Conservation (phyloP, 2,329 filamentous ascomycete species). For the Phyllachora maydis region DNA sequence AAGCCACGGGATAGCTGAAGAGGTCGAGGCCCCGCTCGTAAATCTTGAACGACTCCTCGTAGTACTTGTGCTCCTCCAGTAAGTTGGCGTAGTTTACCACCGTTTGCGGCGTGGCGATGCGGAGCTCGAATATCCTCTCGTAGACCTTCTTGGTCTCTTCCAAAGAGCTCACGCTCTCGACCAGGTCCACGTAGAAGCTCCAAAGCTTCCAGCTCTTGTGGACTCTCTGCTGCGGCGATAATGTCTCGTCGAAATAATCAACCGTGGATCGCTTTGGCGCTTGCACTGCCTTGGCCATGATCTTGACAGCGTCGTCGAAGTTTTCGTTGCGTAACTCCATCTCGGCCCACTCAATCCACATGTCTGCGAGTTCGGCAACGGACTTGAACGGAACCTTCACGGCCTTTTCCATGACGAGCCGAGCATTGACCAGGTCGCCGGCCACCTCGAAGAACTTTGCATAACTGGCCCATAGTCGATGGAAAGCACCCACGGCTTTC, state of each 20-base stretch:
- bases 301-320: conserved; percentile 80
- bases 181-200: conserved; percentile 97
- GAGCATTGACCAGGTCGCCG: conserved; percentile 64
- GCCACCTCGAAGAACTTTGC: conserved; percentile 91
- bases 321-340: conserved; percentile 94
- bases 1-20: conserved; percentile 96
- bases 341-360: conserved; percentile 98
- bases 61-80: conserved; percentile 85
- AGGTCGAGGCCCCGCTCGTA: conserved; percentile 92
- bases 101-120: conserved; percentile 93
- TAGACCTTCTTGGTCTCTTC: conserved; percentile 91
- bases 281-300: conserved; percentile 94
- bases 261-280: conserved; percentile 94
- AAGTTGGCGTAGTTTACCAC: conserved; percentile 97
- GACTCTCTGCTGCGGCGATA: conserved; percentile 86
- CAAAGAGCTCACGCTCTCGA: conserved; percentile 79
- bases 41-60: conserved; percentile 93
- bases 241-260: conserved; percentile 94
- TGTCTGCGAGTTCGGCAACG: conserved; percentile 88
- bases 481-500: conserved; percentile 81
- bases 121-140: conserved; percentile 92
- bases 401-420: conserved; percentile 92
- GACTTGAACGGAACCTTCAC: conserved; percentile 97
- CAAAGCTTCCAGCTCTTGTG: conserved; percentile 99
- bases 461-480: conserved; percentile 91